Evolutionary conservation across 768 basidiomycete genomes (phyloP).

Genomic region (Trametes cingulata): DNA sequence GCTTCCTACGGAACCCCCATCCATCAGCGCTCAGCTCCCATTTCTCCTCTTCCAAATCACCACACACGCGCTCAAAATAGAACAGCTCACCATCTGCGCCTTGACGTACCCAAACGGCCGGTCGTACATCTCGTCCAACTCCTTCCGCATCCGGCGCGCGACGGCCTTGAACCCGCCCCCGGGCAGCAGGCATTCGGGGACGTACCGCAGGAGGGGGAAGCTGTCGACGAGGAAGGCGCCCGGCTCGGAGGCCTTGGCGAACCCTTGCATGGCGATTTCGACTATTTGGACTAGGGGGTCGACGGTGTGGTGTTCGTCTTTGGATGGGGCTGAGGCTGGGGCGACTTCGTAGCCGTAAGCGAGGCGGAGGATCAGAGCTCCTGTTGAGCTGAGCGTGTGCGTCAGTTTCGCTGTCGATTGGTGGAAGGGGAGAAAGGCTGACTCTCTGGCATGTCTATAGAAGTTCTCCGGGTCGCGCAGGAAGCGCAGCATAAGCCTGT

Average conservation of each 20-base stretch:
- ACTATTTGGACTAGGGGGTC: slow-evolving; percentile 32
- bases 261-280: slow-evolving; percentile 30
- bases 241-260: slow-evolving; percentile 29
- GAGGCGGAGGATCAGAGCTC: slow-evolving; percentile 31
- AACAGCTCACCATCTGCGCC: slow-evolving; percentile 31
- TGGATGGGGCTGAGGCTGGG: no score
- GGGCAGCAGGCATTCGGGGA: slow-evolving; percentile 40
- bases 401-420: neutral
- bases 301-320: slow-evolving; percentile 14
- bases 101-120: slow-evolving; percentile 37
- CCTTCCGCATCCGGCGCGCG: slow-evolving; percentile 13
- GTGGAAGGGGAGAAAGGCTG: neutral
- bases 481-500: slow-evolving; percentile 21
- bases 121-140: slow-evolving; percentile 24
- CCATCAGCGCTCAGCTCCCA: neutral
- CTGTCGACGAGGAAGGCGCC: slow-evolving; percentile 40
- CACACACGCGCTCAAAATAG: neutral
- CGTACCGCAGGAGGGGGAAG: slow-evolving; percentile 34
- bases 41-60: no score
- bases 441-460: slow-evolving; percentile 27
- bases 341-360: slow-evolving; percentile 32
- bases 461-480: slow-evolving; percentile 22
- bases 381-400: slow-evolving; percentile 25
- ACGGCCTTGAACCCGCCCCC: slow-evolving; percentile 25
- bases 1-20: slow-evolving; percentile 9